phyloP scores from a whole-genome alignment of 805 yeast species.

The Ascoidea asiatica region DNA sequence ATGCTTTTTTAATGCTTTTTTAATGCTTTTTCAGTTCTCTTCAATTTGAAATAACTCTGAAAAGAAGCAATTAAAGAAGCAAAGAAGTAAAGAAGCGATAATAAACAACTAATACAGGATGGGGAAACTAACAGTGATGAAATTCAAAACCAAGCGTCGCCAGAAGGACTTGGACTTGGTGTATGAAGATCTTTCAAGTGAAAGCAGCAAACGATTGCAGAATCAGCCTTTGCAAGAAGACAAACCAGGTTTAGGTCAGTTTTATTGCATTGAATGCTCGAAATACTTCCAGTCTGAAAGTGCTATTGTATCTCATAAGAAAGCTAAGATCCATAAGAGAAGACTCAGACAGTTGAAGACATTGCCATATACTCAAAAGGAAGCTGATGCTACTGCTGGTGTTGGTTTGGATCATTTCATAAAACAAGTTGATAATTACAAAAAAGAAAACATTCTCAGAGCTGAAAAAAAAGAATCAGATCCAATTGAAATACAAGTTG shows the following conservation, averaged over 20 bases:
- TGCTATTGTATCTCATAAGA: constrained; percentile 60
- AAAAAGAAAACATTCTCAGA: too few species aligned
- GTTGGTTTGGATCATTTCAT: constrained; percentile 57
- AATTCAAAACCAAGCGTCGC: constrained; percentile 85
- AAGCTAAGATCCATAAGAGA: constrained; percentile 75
- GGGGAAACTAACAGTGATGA: constrained; percentile 81
- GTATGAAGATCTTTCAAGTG: constrained; percentile 57
- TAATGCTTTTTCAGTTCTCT: too few species aligned
- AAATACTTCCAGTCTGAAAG: constrained; percentile 72
- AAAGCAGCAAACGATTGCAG: constrained; percentile 49
- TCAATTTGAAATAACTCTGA: too few species aligned
- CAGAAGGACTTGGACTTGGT: constrained; percentile 76
- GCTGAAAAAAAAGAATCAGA: too few species aligned
- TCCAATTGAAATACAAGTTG: too few species aligned
- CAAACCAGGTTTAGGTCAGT: constrained; percentile 90
- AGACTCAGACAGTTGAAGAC: constrained; percentile 62
- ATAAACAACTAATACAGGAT: constrained; percentile 29
- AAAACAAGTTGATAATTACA: constrained; percentile 47
- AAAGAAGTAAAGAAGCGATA: too few species aligned
- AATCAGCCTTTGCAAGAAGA: constrained; percentile 83
- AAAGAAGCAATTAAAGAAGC: too few species aligned
- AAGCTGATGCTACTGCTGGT: constrained; percentile 88
- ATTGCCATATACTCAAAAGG: constrained; percentile 78
- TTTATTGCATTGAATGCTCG: constrained; percentile 89
- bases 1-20: too few species aligned